These are phyloP conservation scores for Saccharum officinarum DNA, from an alignment of 176 grass and related monocot genomes.

Conservation along the genomic window DNA sequence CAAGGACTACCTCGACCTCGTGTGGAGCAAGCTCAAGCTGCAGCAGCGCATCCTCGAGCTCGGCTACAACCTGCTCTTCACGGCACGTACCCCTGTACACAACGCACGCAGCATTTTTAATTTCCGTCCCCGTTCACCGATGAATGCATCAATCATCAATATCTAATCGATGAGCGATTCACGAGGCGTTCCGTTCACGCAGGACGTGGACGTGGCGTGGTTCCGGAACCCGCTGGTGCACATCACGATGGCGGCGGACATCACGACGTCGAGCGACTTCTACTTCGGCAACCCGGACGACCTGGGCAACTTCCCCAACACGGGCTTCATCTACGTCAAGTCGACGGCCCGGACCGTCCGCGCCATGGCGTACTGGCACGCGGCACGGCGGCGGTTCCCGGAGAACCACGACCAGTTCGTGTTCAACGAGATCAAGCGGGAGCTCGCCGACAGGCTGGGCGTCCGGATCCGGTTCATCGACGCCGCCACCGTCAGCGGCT, in stretches of 20 bases:
- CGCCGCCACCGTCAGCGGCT: conserved; percentile 48
- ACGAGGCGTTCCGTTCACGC: conserved; percentile 15
- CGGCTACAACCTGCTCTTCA: conserved; percentile 75
- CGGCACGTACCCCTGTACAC: conserved; percentile 35
- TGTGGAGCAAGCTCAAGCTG: conserved; percentile 63
- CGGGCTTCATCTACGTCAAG: conserved; percentile 91
- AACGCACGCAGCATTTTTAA: no score
- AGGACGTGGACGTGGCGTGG: conserved; percentile 75
- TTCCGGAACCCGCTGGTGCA: conserved; percentile 77
- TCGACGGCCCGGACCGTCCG: conserved; percentile 45
- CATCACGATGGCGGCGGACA: conserved; percentile 64
- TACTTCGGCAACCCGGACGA: conserved; percentile 75
- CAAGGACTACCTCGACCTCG: conserved; percentile 63
- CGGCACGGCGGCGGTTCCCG: conserved; percentile 49
- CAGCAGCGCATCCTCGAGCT: conserved; percentile 59
- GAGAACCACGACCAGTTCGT: conserved; percentile 75
- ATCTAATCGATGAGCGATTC: no score
- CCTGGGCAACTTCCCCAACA: conserved; percentile 81
- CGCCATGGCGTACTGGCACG: conserved; percentile 88
- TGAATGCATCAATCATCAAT: no score
- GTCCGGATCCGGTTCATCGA: conserved; percentile 79
- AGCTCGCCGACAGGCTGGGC: conserved; percentile 43
- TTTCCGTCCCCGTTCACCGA: no score
- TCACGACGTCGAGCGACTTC: conserved; percentile 80
- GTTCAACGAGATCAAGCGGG: conserved; percentile 80